Base-by-base conservation (phyloP, 257 asterid species). In the Solanum clarkiae region DNA sequence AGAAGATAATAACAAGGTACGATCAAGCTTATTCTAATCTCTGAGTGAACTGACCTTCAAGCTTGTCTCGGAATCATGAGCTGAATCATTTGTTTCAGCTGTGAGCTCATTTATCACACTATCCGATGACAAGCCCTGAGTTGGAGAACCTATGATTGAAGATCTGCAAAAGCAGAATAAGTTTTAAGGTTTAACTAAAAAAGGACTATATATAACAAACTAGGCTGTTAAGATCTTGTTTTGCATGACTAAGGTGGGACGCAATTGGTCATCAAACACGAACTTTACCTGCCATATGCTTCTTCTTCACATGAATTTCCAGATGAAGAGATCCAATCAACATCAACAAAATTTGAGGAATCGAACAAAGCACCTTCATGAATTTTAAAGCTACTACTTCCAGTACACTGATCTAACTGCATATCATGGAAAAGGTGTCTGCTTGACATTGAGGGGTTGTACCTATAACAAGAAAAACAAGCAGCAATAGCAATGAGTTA, bases 261-360 rank as follows among this genome's bases (percentile, higher is more conserved):
- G 60, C n/a, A 14, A 14, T 66, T 74, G 81, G 81, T 74, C 44
- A 75, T 47, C 45, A 56, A 12, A 69, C 12, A 66, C 40, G 26
- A n/a, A 42, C 17, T 29, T 80, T 87, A 96, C 99, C 98, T 91
- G 80, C 92, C 98, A 59, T 87, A 91, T n/a, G 90, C 85, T 36
- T 96, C 97, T 57, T 95, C 99, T 86, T 93, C 99, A 60, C 94
- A 91, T 6, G 98, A 97, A 87, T 93, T 93, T 40, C 95, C 97
- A 42, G 97, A 95, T 26, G 98, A 93, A 86, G 99, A 95, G 82
- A 96, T 90, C 95, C 95, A 91, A 77, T 94, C 98, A 40, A 91
- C 87, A 80, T 93, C 93, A 45, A 95, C 88, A 91, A 95, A 95
- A 90, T 95, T 96, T 45, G 98, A 95, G 79, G 91, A 93, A 86